Evolutionary conservation across 148 eudicot species (phyloP).

Genomic region (Limonium bicolor): DNA sequence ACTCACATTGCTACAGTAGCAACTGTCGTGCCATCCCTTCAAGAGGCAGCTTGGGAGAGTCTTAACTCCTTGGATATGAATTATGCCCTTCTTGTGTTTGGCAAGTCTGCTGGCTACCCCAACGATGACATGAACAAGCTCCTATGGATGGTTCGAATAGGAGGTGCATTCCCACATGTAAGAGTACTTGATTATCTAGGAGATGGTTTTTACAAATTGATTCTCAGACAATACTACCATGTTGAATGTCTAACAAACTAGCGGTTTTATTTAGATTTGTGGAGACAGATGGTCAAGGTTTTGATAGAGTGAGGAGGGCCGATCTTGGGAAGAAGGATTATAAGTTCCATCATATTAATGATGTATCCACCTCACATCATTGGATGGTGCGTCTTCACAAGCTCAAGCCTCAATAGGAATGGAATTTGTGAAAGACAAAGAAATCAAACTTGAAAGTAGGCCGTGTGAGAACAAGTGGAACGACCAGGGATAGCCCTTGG

Average conservation of each 20-base stretch:
- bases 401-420: too few relatives aligned
- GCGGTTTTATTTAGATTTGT: slow-evolving; percentile 92
- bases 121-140: slow-evolving; percentile 97
- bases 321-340: slow-evolving; percentile 94
- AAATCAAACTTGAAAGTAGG: too few relatives aligned
- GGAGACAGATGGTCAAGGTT: slow-evolving; percentile 94
- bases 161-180: slow-evolving; percentile 96
- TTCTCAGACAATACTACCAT: slow-evolving; percentile 83
- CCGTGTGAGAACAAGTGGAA: too few relatives aligned
- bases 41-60: slow-evolving; percentile 97
- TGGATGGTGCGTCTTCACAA: too few relatives aligned
- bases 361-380: too few relatives aligned
- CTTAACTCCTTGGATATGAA: slow-evolving; percentile 88
- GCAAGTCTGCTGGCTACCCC: slow-evolving; percentile 97
- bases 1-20: slow-evolving; percentile 99
- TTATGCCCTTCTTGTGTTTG: slow-evolving; percentile 95
- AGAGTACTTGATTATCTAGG: slow-evolving; percentile 98
- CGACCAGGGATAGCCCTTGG: too few relatives aligned
- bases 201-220: slow-evolving; percentile 97
- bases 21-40: slow-evolving; percentile 99
- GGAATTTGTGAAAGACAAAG: too few relatives aligned
- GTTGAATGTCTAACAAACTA: slow-evolving; percentile 93
- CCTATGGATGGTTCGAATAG: slow-evolving; percentile 98
- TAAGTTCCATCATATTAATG: slow-evolving; percentile 84
- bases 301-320: slow-evolving; percentile 75